Base-by-base conservation (phyloP, 805 yeast genomes). In the Saturnispora silvae region DNA sequence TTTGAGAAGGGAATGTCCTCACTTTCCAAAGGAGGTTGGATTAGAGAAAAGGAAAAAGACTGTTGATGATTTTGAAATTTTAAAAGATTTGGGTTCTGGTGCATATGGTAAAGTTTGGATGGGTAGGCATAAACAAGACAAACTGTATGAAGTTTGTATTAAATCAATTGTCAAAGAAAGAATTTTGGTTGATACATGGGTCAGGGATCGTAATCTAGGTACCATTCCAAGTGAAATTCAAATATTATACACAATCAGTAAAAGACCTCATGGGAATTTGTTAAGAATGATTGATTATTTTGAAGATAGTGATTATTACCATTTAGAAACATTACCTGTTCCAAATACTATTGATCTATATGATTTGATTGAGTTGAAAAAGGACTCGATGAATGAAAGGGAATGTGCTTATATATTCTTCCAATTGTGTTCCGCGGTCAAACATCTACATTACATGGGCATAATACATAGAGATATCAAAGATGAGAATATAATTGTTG, bases 201-300 rank as follows among this genome's bases (percentile, higher is more conserved):
- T 86, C 3, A 68, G 97, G 38, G 97, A 92, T 57, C 72, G 95
- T 19, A 72, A 71, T 42, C 62, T 92, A 29, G 98, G 98, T 5
- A 87, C 96, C 0, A 81, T 92, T 26, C 97, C 97, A 2, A 77
- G 89, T n/a, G 98, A 92, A 57, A 92, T 92, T 46, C 94, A 86
- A 55, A 77, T 92, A 32, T 78, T 92, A 84, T 78, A 89, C 22
- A 76, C 77, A n/a, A 61, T 89, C 41, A 79, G 77, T 50, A 61
- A 64, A 31, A 71, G 72, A 40, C 94, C 92, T 1, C 96, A 89
- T 56, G 92, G 89, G 4, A 86, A 85, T 56, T 82, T 87, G 31
- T 75, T 86, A 70, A 67, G 81, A 44, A 69, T 92, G 40, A 65
- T 87, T 34, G 97, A 92, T 58, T 92, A 82, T 52, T 92, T 89